phyloP scores from a whole-genome alignment of 2,329 filamentous ascomycete genomes.

The Stachybotrys chlorohalonatus region DNA sequence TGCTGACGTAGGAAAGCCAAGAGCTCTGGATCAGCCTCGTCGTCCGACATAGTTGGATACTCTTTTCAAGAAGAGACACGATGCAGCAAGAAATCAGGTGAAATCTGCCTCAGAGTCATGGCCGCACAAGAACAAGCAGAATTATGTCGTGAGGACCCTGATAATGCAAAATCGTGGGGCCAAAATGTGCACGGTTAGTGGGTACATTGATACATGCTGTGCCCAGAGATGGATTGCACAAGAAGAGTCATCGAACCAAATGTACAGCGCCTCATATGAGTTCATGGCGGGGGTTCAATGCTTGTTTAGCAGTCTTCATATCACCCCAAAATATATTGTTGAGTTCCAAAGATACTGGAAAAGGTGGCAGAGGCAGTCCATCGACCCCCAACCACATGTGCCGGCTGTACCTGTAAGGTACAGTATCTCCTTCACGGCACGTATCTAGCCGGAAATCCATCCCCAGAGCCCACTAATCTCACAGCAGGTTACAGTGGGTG shows the following conservation, averaged over 20 bases:
- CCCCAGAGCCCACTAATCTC: neutral
- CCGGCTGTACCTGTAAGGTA: too few relatives aligned
- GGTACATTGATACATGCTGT: neutral
- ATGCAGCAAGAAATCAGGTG: neutral
- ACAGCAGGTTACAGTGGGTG: neutral
- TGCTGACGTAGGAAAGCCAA: constrained; percentile 78
- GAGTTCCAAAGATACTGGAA: too few relatives aligned
- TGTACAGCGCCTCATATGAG: too few relatives aligned
- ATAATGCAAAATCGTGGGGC: neutral
- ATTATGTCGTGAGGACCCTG: neutral
- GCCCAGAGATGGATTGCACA: neutral
- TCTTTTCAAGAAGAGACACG: neutral
- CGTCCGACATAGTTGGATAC: constrained; percentile 63
- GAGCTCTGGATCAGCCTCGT: constrained; percentile 83
- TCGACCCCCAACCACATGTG: too few relatives aligned
- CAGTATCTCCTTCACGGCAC: neutral
- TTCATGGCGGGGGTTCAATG: too few relatives aligned
- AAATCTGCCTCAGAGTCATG: neutral
- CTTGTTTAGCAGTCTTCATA: too few relatives aligned
- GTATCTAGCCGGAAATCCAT: neutral
- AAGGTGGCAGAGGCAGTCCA: too few relatives aligned
- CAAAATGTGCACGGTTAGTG: neutral
- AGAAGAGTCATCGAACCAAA: too few relatives aligned
- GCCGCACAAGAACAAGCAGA: neutral
- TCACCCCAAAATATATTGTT: too few relatives aligned